Percentiles rank a stretch among this genome's conserved stretches.
These are phyloP conservation scores for Pseudogymnoascus sp. DNA, from an alignment of 2,329 filamentous ascomycete genomes.

Conservation along the genomic window DNA sequence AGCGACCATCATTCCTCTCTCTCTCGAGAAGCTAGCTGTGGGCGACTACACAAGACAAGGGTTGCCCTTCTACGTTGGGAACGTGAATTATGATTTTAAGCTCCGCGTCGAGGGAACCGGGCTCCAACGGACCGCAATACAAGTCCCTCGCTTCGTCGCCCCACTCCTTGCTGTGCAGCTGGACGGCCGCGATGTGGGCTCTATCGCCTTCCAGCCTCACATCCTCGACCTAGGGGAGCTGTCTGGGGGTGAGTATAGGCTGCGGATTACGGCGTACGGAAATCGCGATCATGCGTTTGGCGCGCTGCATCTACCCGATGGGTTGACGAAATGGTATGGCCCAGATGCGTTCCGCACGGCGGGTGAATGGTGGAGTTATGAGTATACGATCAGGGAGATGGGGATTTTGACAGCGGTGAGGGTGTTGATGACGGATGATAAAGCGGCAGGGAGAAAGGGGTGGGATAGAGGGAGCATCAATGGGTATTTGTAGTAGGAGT, in stretches of 20 bases:
- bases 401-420: background rate
- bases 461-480: background rate
- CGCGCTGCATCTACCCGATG: conserved; percentile 21
- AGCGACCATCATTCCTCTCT: conserved; percentile 10
- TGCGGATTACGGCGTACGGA: conserved; percentile 22
- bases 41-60: conserved; percentile 23
- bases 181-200: conserved; percentile 15
- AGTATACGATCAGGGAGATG: background rate
- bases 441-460: background rate
- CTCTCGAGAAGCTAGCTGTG: conserved; percentile 15
- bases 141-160: conserved; percentile 19
- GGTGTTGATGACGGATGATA: background rate
- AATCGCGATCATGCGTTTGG: conserved; percentile 26
- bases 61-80: conserved; percentile 25
- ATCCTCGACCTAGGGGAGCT: conserved; percentile 16
- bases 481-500: background rate
- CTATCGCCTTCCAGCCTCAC: conserved; percentile 22
- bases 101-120: background rate
- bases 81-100: conserved; percentile 19
- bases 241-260: conserved; percentile 12
- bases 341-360: conserved; percentile 16
- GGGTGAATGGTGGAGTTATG: background rate
- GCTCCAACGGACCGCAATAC: background rate
- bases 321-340: conserved; percentile 16
- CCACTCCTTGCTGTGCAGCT: conserved; percentile 19